phyloP scores from a whole-genome alignment of 2,329 filamentous ascomycete species.

The Coleophoma eucalyptorum region DNA sequence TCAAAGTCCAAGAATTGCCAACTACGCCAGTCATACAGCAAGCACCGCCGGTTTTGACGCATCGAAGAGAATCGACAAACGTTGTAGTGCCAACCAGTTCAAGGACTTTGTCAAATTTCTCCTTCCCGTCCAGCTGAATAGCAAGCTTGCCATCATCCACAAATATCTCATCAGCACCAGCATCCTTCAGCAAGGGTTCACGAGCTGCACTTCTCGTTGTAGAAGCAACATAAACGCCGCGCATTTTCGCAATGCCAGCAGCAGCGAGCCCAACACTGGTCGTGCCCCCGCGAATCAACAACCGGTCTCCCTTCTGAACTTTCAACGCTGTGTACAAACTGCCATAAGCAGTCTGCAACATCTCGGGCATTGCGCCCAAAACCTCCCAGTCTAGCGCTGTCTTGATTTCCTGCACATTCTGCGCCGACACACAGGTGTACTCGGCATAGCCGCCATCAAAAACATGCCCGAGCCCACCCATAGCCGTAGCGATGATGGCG shows the following conservation, averaged over 20 bases:
- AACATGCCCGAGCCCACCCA: constrained; percentile 43
- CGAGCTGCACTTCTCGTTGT: constrained; percentile 35
- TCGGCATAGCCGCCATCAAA: constrained; percentile 47
- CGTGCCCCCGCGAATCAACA: constrained; percentile 46
- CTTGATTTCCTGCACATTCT: constrained; percentile 33
- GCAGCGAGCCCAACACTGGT: constrained; percentile 43
- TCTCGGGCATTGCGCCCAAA: constrained; percentile 44
- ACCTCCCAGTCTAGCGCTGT: constrained; percentile 35
- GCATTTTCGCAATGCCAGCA: constrained; percentile 37
- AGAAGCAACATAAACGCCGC: constrained; percentile 33
- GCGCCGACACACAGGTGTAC: constrained; percentile 38
- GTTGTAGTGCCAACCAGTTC: constrained; percentile 28
- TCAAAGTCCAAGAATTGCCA: constrained; percentile 33
- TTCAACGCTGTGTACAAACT: constrained; percentile 28
- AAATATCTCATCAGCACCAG: constrained; percentile 38
- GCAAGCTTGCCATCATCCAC: constrained; percentile 38
- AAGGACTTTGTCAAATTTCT: constrained; percentile 39
- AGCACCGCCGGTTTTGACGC: constrained; percentile 28
- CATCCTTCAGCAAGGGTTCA: constrained; percentile 31
- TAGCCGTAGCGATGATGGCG: constrained; percentile 38
- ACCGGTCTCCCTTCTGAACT: constrained; percentile 33
- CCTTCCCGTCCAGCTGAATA: constrained; percentile 26
- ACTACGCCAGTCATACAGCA: constrained; percentile 39
- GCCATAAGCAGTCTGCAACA: constrained; percentile 46
- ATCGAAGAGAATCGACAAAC: constrained; percentile 33